Evolutionary conservation across 495 filamentous ascomycete genomes (phyloP).

Genomic region (Parmelia sp.): DNA sequence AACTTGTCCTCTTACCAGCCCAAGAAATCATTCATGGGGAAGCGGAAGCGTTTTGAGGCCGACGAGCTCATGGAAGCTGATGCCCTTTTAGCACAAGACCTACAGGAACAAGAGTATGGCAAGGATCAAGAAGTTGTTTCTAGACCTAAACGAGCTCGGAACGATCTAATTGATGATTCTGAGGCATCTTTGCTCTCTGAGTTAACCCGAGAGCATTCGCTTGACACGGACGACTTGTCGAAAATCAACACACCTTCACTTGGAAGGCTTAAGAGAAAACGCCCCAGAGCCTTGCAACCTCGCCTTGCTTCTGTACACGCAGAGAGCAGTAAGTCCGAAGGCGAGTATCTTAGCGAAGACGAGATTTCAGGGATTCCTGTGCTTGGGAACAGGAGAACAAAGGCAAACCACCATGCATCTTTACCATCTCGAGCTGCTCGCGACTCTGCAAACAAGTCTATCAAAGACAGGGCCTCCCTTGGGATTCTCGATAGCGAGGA

Average conservation of each 20-base stretch:
- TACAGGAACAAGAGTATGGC: constrained; percentile 60
- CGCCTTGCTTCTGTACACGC: neutral
- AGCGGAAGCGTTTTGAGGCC: constrained; percentile 34
- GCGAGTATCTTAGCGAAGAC: neutral
- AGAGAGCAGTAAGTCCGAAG: neutral
- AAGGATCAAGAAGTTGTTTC: constrained; percentile 27
- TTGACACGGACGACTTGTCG: neutral
- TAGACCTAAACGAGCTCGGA: constrained; percentile 25
- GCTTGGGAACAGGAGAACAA: constrained; percentile 7
- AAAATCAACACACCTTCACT: neutral
- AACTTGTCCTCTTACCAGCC: constrained; percentile 32
- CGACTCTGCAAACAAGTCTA: constrained; percentile 18
- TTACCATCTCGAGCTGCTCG: constrained; percentile 21
- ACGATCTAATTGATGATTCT: constrained; percentile 9
- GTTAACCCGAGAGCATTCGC: neutral
- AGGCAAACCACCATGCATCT: constrained; percentile 4
- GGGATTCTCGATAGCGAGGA: constrained; percentile 20
- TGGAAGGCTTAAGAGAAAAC: neutral
- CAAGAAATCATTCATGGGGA: constrained; percentile 18
- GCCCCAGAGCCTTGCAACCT: neutral
- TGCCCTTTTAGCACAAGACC: constrained; percentile 48
- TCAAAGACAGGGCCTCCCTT: constrained; percentile 5
- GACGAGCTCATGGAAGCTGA: constrained; percentile 44
- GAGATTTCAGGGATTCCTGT: neutral
- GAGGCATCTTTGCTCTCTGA: constrained; percentile 9